A percentile compares a stretch with the other conserved stretches of the same genome.
These are phyloP conservation scores for Hordeum vulgare DNA, from an alignment of 176 grass and related monocot species.

Conservation along the genomic window MorexV3_pseudomolecules_assembly NC_058521.1:596331156-596331655, in stretches of 20 bases:
- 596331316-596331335: constrained; percentile 41
- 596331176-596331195: constrained; percentile 17
- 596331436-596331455: constrained; percentile 44
- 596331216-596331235: constrained; percentile 64
- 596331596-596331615: too few species aligned
- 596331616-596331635: neutral
- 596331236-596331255: neutral
- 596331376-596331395: constrained; percentile 46
- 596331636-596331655: constrained; percentile 42
- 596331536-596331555: constrained; percentile 15
- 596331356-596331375: constrained; percentile 72
- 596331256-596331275: neutral
- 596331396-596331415: constrained; percentile 62
- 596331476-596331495: constrained; percentile 14
- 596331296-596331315: neutral
- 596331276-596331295: neutral
- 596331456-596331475: constrained; percentile 62
- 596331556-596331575: too few species aligned
- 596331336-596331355: constrained; percentile 57
- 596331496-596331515: constrained; percentile 19
- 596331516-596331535: constrained; percentile 36
- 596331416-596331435: constrained; percentile 34
- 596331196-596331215: constrained; percentile 40
- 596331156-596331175: constrained; percentile 28
- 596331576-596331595: too few species aligned